Base-by-base conservation (phyloP, 2,329 filamentous ascomycete species). In the Trichophyton verrucosum region DNA sequence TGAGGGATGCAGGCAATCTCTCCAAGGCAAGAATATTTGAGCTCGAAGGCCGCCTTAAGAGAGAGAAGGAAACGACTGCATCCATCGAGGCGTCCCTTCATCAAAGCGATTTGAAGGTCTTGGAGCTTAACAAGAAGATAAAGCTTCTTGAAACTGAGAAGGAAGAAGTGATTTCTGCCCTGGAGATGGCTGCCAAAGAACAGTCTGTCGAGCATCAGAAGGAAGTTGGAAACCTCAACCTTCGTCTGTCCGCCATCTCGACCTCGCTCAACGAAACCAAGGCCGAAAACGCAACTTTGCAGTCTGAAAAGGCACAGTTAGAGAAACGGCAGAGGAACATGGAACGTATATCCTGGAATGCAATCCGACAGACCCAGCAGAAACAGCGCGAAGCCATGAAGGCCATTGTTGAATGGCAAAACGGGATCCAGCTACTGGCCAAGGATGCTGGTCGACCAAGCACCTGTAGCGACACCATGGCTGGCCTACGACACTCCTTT, bases 221-320 rank as follows among this genome's bases (percentile, higher is more conserved):
- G 60, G 71, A 76, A 33, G 64, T 73, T 2, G 74, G 74, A 0
- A 64, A 62, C 2, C 67, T 79, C 58, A 78, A 78, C 59, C 72
- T 73, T 30, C 71, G 70, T n/a, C 69, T 77, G 38, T 73, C 73
- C 1, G 66, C 72, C 22, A 70, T 77, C 24, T 71, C 72, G 13
- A 75, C 75, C 1, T 72, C 73, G 2, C 68, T 78, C 3, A 69
- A 72, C 22, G 67, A 66, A 5, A 68, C 71, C 6, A 71, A 71
- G 36, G 67, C 65, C 2, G 73, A 77, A 60, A 66, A 72, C 4
- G 68, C 70, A 11, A 72, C 69, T 46, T 68, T 78, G 15, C 69
- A 69, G 46, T 67, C 64, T 17, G 63, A 70, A 38, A 77, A 75
- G 30, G 40, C 62, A 15, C 68, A 70, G 4, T 66, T 79, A 17